Conservation (phyloP, 352 stramenopile genomes). For the Phytophthora hibernalis region DNA sequence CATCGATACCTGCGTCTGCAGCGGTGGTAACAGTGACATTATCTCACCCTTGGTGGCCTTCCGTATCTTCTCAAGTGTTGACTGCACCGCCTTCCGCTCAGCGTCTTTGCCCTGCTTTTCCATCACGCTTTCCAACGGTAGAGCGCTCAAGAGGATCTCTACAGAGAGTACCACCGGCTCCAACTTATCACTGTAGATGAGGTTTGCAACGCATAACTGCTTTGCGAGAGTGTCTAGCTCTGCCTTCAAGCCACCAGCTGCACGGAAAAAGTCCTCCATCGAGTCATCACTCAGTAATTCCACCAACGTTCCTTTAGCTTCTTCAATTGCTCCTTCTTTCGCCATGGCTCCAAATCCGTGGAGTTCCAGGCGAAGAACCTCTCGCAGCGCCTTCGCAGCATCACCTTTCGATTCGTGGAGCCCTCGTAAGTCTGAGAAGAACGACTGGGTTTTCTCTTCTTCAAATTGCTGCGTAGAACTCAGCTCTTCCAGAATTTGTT, state of each 20-base stretch:
- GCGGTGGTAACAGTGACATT: constrained; percentile 56
- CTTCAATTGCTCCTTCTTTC: constrained; percentile 55
- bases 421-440: constrained; percentile 58
- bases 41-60: constrained; percentile 85
- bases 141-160: constrained; percentile 60
- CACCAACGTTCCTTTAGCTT: constrained; percentile 40
- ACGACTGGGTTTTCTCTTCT: constrained; percentile 64
- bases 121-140: constrained; percentile 71
- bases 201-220: constrained; percentile 63
- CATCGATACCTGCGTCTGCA: constrained; percentile 69
- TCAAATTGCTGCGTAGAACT: constrained; percentile 66
- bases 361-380: constrained; percentile 61
- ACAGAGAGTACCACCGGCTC: constrained; percentile 44
- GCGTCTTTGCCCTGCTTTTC: constrained; percentile 83
- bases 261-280: constrained; percentile 88
- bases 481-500: constrained; percentile 53
- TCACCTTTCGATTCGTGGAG: constrained; percentile 50
- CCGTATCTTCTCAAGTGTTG: constrained; percentile 85
- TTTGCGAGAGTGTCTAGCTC: constrained; percentile 78
- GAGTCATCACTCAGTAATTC: constrained; percentile 48
- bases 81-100: constrained; percentile 68
- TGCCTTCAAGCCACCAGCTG: constrained; percentile 73
- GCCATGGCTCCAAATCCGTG: constrained; percentile 74
- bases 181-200: constrained; percentile 84
- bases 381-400: constrained; percentile 45